Conservation (phyloP, 75 land plant species). For the Pseudotsuga menziesii region DNA sequence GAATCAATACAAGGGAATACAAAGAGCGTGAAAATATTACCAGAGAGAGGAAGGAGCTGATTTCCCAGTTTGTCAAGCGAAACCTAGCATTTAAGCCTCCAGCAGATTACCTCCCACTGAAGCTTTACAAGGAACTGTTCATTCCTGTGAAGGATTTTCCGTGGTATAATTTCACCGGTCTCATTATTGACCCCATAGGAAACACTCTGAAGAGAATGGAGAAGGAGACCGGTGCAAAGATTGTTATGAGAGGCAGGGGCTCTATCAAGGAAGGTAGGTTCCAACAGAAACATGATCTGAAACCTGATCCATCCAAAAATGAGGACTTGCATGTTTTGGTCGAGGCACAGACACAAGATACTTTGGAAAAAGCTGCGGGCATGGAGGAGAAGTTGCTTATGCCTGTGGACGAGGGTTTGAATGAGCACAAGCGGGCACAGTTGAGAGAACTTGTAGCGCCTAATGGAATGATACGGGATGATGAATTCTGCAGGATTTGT, state of each 20-base stretch:
- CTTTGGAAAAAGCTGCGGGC: conserved; percentile 83
- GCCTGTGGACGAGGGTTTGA: conserved; percentile 92
- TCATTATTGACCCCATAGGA: conserved; percentile 95
- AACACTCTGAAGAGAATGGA: conserved; percentile 99
- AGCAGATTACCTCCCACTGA: conserved; percentile 88
- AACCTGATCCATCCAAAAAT: conserved; percentile 79
- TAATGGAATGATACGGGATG: conserved; percentile 93
- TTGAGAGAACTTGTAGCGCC: conserved; percentile 84
- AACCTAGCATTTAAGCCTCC: conserved; percentile 95
- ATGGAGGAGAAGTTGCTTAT: conserved; percentile 92
- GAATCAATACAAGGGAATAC: conserved; percentile 86
- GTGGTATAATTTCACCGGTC: conserved; percentile 91
- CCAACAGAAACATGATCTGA: conserved; percentile 80
- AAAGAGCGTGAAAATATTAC: conserved; percentile 78
- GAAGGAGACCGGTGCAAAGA: conserved; percentile 94
- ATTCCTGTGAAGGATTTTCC: conserved; percentile 97
- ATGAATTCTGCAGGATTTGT: conserved; percentile 83
- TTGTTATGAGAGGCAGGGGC: conserved; percentile 93
- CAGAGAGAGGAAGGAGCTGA: conserved; percentile 78
- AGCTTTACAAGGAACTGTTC: conserved; percentile 88
- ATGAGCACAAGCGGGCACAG: conserved; percentile 96
- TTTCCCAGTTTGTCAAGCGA: conserved; percentile 64
- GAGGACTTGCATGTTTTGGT: conserved; percentile 98
- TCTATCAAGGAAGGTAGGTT: conserved; percentile 76
- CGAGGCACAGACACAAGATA: conserved; percentile 90